Conservation (phyloP, 2,329 filamentous ascomycete species). For the Colletotrichum sp. region DNA sequence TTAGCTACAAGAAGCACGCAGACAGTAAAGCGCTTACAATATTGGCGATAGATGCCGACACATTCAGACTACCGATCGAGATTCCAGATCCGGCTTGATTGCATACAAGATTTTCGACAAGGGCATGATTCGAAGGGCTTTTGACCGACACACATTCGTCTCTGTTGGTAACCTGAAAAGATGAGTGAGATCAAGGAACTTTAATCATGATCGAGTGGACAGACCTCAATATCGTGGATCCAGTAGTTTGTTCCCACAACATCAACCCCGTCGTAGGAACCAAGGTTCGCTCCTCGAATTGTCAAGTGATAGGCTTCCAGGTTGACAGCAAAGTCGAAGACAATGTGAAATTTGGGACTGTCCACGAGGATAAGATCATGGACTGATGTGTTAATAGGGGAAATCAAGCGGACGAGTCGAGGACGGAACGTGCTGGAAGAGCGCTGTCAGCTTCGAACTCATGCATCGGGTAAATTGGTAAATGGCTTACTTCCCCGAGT, state of each 20-base stretch:
- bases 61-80: neutral
- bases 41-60: neutral
- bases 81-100: neutral
- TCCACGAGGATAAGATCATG: neutral
- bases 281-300: neutral
- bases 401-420: neutral
- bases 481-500: neutral
- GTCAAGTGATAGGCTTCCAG: neutral
- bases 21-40: neutral
- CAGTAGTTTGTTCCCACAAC: neutral
- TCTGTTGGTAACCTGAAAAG: neutral
- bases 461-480: neutral
- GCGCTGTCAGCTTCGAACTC: neutral
- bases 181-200: neutral
- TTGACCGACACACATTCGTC: neutral
- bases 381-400: neutral
- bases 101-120: neutral
- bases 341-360: neutral
- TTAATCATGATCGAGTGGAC: rapidly evolving
- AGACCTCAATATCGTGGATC: neutral
- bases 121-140: neutral
- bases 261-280: neutral
- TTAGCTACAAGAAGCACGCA: neutral
- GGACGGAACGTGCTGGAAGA: neutral
- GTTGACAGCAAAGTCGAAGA: neutral